Conservation (phyloP, 306 rosid genomes). For the Rosa chinensis region DNA sequence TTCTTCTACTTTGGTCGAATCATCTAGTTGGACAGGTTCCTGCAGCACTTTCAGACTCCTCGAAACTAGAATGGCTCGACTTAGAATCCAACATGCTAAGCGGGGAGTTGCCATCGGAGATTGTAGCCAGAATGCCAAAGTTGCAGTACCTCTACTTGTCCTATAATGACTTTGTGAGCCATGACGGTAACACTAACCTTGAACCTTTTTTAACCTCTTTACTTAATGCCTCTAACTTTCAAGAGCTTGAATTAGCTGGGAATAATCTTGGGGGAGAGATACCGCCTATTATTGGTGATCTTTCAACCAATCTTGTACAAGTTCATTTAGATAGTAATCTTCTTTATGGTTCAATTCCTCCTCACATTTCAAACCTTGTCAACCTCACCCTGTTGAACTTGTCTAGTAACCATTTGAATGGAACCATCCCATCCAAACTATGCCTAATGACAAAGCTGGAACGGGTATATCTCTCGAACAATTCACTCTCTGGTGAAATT, state of each 20-base stretch:
- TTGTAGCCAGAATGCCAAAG: slow-evolving; percentile 47
- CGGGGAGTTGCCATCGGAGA: slow-evolving; percentile 64
- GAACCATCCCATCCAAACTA: slow-evolving; percentile 66
- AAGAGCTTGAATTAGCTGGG: slow-evolving; percentile 85
- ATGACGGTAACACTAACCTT: slow-evolving; percentile 75
- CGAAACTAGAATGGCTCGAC: slow-evolving; percentile 81
- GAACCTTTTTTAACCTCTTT: slow-evolving; percentile 77
- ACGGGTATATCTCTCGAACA: slow-evolving; percentile 69
- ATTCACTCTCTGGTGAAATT: slow-evolving; percentile 82
- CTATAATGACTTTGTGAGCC: slow-evolving; percentile 69
- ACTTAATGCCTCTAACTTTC: slow-evolving; percentile 53
- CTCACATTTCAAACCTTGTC: slow-evolving; percentile 67
- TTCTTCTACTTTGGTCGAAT: slow-evolving; percentile 85
- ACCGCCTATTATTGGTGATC: slow-evolving; percentile 70
- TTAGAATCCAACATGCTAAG: slow-evolving; percentile 67
- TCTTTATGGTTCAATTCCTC: slow-evolving; percentile 71
- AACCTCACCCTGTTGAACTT: slow-evolving; percentile 74
- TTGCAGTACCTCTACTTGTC: slow-evolving; percentile 78
- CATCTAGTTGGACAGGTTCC: slow-evolving; percentile 65
- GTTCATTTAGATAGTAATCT: slow-evolving; percentile 67
- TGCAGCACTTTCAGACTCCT: slow-evolving; percentile 62
- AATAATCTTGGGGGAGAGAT: slow-evolving; percentile 73
- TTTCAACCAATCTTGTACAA: slow-evolving; percentile 58
- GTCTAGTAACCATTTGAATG: slow-evolving; percentile 75
- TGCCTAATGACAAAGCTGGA: slow-evolving; percentile 61